Conservation (phyloP, 2,329 filamentous ascomycete species). For the Fusarium penzigii region DNA sequence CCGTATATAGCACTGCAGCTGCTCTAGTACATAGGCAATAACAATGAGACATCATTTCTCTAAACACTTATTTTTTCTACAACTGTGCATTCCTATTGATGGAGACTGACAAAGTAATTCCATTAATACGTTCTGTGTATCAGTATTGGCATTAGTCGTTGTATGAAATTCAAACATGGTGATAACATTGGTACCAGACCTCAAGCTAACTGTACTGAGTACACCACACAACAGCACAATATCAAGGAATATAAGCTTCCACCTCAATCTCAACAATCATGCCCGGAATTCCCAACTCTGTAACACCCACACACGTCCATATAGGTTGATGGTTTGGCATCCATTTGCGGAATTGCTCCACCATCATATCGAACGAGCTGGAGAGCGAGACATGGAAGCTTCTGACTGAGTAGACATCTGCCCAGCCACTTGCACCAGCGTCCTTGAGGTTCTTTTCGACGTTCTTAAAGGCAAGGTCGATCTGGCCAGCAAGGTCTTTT, state of each 20-base stretch:
- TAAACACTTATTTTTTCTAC: too few species aligned
- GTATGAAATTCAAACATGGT: too few species aligned
- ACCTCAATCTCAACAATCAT: slow-evolving; percentile 64
- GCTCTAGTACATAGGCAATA: background rate
- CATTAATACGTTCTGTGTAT: too few species aligned
- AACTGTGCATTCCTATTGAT: background rate
- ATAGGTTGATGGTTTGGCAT: slow-evolving; percentile 54
- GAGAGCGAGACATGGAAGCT: slow-evolving; percentile 47
- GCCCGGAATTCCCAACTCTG: slow-evolving; percentile 44
- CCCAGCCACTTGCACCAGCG: slow-evolving; percentile 58
- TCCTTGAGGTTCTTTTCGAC: slow-evolving; percentile 52
- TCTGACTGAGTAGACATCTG: slow-evolving; percentile 52
- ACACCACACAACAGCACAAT: background rate
- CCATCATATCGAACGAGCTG: slow-evolving; percentile 43
- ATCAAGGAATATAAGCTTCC: slow-evolving; percentile 35
- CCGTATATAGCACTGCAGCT: background rate
- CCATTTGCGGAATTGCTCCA: slow-evolving; percentile 49
- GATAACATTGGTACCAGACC: too few species aligned
- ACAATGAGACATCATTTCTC: background rate
- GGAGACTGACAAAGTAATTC: background rate
- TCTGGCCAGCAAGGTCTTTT: slow-evolving; percentile 44
- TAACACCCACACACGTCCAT: slow-evolving; percentile 56
- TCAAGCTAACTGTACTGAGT: too few species aligned
- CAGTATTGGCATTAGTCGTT: too few species aligned
- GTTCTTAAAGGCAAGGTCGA: slow-evolving; percentile 57